Conservation (phyloP, 768 basidiomycete species). For the Hirschioporus abietinus region DNA sequence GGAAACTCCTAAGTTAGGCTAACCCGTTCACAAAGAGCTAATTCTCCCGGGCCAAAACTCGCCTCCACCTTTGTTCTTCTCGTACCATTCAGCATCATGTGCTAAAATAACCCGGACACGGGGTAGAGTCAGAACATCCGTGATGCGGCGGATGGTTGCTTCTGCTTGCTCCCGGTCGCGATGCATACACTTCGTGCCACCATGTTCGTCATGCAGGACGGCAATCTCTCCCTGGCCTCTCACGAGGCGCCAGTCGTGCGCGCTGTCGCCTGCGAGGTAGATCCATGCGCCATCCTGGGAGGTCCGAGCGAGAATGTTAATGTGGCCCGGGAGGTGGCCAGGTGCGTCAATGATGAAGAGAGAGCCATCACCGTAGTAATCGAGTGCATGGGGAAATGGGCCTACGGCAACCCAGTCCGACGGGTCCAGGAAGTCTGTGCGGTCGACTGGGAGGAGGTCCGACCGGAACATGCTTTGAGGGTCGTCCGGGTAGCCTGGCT, state of each 20-base stretch:
- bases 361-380: conserved; percentile 15
- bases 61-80: background rate
- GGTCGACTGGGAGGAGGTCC: conserved; percentile 7
- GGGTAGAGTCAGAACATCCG: conserved; percentile 14
- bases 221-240: conserved; percentile 12
- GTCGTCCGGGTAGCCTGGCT: conserved; percentile 9
- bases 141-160: conserved; percentile 10
- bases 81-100: conserved; percentile 11
- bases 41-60: background rate
- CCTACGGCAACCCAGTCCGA: conserved; percentile 12
- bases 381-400: conserved; percentile 13
- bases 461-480: conserved; percentile 2
- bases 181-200: conserved; percentile 4
- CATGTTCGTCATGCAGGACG: background rate
- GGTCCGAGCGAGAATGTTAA: conserved; percentile 17
- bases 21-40: background rate
- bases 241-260: conserved; percentile 13
- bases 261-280: conserved; percentile 16
- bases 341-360: conserved; percentile 17
- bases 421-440: conserved; percentile 10
- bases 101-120: conserved; percentile 12
- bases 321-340: conserved; percentile 16
- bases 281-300: conserved; percentile 42
- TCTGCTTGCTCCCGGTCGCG: conserved; percentile 6
- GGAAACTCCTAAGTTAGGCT: background rate